Evolutionary conservation across 371 early-diverging fungal genomes (phyloP), one percentile per base, ranked within the genome.

Genomic region (Lichtheimia hyalospora): DNA sequence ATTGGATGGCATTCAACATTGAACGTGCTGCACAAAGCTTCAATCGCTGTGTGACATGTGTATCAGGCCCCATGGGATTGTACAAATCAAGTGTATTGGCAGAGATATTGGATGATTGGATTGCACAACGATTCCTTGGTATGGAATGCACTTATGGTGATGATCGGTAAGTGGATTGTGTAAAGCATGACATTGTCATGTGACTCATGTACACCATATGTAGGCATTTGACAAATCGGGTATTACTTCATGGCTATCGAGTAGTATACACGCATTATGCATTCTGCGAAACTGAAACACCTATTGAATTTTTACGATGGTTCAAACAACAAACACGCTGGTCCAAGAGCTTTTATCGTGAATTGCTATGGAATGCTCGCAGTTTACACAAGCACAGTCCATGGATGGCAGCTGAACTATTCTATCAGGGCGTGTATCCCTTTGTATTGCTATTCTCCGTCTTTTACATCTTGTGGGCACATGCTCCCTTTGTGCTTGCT

Each of bases 1-100:
- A 87, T 55, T 84, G 86, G 85, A 83, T 88, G 73, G 87, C 88
- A 0, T 88, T 88, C 61, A 88, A 88, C 64, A 83, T 88, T 49
- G 88, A 88, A 60, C 73, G 88, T 16, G 84, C 86, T 0, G 84
- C 85, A 0, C 88, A 88, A 51, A 84, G 84, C 16, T 85, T 82
- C 54, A 79, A 85, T 51, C 73, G 81, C 8, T 77, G 77, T 51
- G 86, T 87, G 46, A 84, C 82, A 18, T 88, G 88, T 64, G 88
- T 88, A 12, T 85, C 86, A n/a, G 88, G 88, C 0, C 88, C 88
- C 0, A 73, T 88, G 62, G 88, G 88, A 8, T 70, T 88, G 27
- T 88, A 88, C 58, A 74, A 79, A 0, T 68, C 82, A 20, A 64
- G 69, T 24, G 84, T 82, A 6, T 54, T 88, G 1, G 60, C 64